Conservation (phyloP, 2,329 filamentous ascomycete species). For the Epichloe gansuensis region DNA sequence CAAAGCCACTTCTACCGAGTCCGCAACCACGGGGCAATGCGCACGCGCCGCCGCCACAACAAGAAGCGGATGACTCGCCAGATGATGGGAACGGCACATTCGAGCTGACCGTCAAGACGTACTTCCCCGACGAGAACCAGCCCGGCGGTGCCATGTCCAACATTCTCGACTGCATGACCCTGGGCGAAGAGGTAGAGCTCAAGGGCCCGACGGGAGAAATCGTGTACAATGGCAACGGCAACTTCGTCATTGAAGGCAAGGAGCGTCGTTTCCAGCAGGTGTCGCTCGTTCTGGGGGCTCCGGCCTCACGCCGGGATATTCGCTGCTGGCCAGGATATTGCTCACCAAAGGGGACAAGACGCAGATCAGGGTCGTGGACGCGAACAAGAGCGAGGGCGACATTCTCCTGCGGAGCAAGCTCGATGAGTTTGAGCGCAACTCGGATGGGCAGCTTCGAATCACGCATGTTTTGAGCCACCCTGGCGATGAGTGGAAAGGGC, state of each 20-base stretch:
- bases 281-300: constrained; percentile 37
- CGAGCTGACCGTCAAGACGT: constrained; percentile 38
- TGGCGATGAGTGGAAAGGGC: constrained; percentile 30
- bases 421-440: constrained; percentile 25
- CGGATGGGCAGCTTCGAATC: constrained; percentile 28
- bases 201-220: constrained; percentile 40
- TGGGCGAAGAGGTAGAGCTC: constrained; percentile 37
- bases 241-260: constrained; percentile 31
- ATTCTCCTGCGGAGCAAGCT: constrained; percentile 32
- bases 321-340: constrained; percentile 33
- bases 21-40: background rate
- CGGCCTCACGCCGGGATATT: constrained; percentile 39
- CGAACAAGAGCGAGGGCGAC: constrained; percentile 34
- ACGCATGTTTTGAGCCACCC: constrained; percentile 35
- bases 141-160: constrained; percentile 42
- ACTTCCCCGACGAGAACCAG: constrained; percentile 32
- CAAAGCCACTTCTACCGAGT: constrained; percentile 27
- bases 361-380: constrained; percentile 31
- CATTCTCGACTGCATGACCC: constrained; percentile 36
- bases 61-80: background rate
- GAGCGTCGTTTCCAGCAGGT: constrained; percentile 30
- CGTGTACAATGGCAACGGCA: constrained; percentile 32
- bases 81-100: constrained; percentile 31
- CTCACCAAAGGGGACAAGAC: constrained; percentile 21
- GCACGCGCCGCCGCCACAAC: background rate